A percentile compares a stretch with the other conserved stretches of the same genome.
These are phyloP conservation scores for Lycium ferocissimum DNA, from an alignment of 257 asterid species.

Conservation along the genomic window DNA sequence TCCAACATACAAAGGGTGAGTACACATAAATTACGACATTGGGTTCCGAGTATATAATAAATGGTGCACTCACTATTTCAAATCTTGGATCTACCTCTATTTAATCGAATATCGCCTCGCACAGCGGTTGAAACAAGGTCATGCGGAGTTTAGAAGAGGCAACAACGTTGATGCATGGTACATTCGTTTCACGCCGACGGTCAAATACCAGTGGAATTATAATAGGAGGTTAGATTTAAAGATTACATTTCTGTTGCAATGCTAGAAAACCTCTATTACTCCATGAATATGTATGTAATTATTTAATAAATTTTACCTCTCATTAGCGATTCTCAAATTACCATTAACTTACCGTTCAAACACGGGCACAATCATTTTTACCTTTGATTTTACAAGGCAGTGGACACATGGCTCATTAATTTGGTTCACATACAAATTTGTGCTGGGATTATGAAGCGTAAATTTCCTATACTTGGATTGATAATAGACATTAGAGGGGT, in stretches of 20 bases:
- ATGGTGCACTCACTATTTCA: background rate
- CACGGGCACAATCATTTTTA: background rate
- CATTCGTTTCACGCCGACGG: background rate
- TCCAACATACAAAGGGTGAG: background rate
- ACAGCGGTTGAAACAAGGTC: background rate
- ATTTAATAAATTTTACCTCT: background rate
- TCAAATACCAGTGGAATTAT: background rate
- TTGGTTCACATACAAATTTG: background rate
- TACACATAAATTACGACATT: background rate
- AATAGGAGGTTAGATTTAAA: background rate
- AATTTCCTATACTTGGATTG: background rate
- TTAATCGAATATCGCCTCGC: background rate
- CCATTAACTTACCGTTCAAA: background rate
- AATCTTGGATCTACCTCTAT: background rate
- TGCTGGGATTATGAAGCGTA: background rate
- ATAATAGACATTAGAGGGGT: no score
- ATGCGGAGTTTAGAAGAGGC: background rate
- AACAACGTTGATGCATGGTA: background rate
- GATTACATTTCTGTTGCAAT: background rate
- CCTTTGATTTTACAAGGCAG: background rate
- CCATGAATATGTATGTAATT: background rate
- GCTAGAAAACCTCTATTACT: background rate
- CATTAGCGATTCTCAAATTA: background rate
- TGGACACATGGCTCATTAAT: background rate
- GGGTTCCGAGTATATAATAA: background rate